Evolutionary conservation across 129 eudicot genomes (phyloP), one percentile per base, ranked within the genome.

Genomic region (Artemisia tridentata): DNA sequence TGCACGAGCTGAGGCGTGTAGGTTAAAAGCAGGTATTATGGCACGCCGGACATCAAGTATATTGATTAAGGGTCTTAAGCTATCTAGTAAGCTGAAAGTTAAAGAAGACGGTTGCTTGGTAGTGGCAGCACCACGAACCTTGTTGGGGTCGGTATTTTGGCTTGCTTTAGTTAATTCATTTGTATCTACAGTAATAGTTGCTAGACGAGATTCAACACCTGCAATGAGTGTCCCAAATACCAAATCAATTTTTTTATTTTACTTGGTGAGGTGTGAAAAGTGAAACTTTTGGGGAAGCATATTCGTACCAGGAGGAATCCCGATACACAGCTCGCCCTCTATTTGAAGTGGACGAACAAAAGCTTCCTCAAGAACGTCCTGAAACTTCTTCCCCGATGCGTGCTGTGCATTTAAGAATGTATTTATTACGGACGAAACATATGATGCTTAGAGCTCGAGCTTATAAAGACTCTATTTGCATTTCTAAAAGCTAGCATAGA

Each of bases 171-270:
- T 29, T 3, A 29, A 1, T 29, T 90, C 97, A 47, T 75, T 84
- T 72, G 63, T 60, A 70, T 90, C 97, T 25, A 83, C 23, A 0
- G 95, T 81, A 18, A 87, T 81, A 49, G 89, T 80, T 9, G 97
- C 97, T 29, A 87, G 85, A 63, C 97, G 91, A 72, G 95, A 82
- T 71, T 90, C 97, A 55, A 87, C 86, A 68, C 95, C 97, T 85
- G 80, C 2, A 78, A 54, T 5, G 8, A 7, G 23, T 48, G n/a
- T 67, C 34, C 34, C 34, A 29, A 50, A 27, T 11, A 51, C 5
- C 18, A 17, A 65, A 3, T 38, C 12, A 29, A 3, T 31, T n/a
- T 63, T 31, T 34, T 63, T 34, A 4, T 63, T n/a, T 17, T 46
- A 5, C 0, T 4, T 47, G 25, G 25, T 23, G 34, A 67, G 43